phyloP scores from a whole-genome alignment of 805 yeast genomes.

The Metschnikowia gelsemii region DNA sequence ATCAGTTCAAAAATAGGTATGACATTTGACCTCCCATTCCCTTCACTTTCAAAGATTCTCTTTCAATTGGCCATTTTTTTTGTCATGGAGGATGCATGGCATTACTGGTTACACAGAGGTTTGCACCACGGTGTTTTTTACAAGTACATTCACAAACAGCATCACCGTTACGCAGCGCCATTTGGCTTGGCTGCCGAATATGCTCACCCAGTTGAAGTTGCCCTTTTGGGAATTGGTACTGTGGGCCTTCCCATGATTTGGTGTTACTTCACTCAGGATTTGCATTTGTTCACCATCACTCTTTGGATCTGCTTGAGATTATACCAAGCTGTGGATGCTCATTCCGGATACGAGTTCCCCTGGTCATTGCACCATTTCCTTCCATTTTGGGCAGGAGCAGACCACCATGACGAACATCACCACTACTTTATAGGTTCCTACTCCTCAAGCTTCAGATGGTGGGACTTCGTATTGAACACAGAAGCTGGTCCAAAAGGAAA shows the following conservation, averaged over 20 bases:
- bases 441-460: conserved; percentile 93
- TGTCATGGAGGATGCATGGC: conserved; percentile 92
- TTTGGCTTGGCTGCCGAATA: conserved; percentile 97
- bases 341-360: conserved; percentile 98
- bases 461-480: conserved; percentile 88
- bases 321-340: conserved; percentile 96
- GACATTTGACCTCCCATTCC: conserved; percentile 80
- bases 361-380: conserved; percentile 89
- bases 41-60: conserved; percentile 55
- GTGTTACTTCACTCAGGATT: conserved; percentile 64
- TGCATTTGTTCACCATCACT: conserved; percentile 88
- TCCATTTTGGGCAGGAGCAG: conserved; percentile 98
- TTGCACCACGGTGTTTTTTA: conserved; percentile 88
- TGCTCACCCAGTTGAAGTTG: conserved; percentile 94
- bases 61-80: conserved; percentile 76
- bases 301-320: conserved; percentile 85
- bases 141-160: conserved; percentile 94
- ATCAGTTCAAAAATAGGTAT: conserved; percentile 81
- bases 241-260: conserved; percentile 85
- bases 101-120: conserved; percentile 90
- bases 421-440: conserved; percentile 94
- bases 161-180: conserved; percentile 97
- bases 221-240: conserved; percentile 90
- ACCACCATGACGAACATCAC: conserved; percentile 96
- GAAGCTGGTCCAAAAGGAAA: conserved; percentile 85